These are phyloP conservation scores for Podaxis carcinomalis DNA, from an alignment of 768 basidiomycete species.

Conservation along the genomic window DNA sequence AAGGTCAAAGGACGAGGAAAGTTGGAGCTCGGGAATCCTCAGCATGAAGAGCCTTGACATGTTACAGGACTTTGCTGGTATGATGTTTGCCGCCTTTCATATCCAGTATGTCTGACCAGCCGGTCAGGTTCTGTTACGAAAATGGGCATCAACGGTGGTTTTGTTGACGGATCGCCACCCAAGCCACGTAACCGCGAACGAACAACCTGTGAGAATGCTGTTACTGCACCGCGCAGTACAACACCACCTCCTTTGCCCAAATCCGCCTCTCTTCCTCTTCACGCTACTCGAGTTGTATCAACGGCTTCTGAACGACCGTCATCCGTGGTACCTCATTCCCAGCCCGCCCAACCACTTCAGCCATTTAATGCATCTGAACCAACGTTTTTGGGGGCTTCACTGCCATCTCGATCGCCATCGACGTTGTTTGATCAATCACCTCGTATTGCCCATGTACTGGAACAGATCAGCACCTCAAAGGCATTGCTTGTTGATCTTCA, in stretches of 20 bases:
- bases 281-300: slow-evolving; percentile 46
- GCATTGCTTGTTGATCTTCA: slow-evolving; percentile 64
- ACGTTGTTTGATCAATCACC: slow-evolving; percentile 60
- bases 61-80: slow-evolving; percentile 65
- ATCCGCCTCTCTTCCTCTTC: slow-evolving; percentile 74
- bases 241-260: slow-evolving; percentile 83
- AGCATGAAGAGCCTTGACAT: slow-evolving; percentile 71
- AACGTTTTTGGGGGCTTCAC: slow-evolving; percentile 24
- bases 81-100: slow-evolving; percentile 16
- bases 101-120: slow-evolving; percentile 4
- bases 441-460: slow-evolving; percentile 68
- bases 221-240: slow-evolving; percentile 50
- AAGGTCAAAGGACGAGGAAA: slow-evolving; percentile 63
- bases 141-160: slow-evolving; percentile 40
- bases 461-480: slow-evolving; percentile 64
- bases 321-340: slow-evolving; percentile 21
- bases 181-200: slow-evolving; percentile 55
- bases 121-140: slow-evolving; percentile 46
- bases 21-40: slow-evolving; percentile 75
- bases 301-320: slow-evolving; percentile 26
- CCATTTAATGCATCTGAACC: slow-evolving; percentile 20
- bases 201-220: slow-evolving; percentile 36
- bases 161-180: slow-evolving; percentile 47
- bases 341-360: slow-evolving; percentile 23
- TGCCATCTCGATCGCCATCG: slow-evolving; percentile 35